phyloP scores from a whole-genome alignment of 2,329 filamentous ascomycete genomes.

The Arthrobotrys megalospora region DNA sequence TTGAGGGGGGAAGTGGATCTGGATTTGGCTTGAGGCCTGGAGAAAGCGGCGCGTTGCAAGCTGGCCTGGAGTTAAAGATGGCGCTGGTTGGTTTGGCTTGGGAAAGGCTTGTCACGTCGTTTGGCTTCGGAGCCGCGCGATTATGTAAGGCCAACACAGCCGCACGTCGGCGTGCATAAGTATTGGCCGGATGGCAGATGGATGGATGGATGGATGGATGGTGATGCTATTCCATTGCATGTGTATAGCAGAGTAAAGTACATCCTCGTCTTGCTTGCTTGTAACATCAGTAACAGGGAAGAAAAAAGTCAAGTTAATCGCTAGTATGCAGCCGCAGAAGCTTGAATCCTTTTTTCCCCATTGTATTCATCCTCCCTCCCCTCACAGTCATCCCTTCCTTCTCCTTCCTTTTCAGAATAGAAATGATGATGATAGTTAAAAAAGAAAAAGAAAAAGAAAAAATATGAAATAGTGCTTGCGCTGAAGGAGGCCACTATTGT shows the following conservation, averaged over 20 bases:
- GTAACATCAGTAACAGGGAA: constrained; percentile 13
- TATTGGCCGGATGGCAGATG: background rate
- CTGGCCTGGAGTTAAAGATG: constrained; percentile 36
- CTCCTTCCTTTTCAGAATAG: background rate
- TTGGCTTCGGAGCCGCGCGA: constrained; percentile 21
- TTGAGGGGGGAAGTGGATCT: background rate
- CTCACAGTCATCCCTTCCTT: background rate
- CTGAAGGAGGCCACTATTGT: constrained; percentile 1
- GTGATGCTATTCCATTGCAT: background rate
- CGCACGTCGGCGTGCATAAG: background rate
- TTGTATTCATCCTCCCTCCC: background rate
- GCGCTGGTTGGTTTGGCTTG: background rate
- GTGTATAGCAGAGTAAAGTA: constrained; percentile 3
- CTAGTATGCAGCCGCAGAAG: constrained; percentile 1
- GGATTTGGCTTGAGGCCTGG: background rate
- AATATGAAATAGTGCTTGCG: background rate
- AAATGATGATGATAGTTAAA: background rate
- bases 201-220: background rate
- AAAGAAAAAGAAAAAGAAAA: background rate
- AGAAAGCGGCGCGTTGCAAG: constrained; percentile 21
- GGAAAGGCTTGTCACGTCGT: constrained; percentile 23
- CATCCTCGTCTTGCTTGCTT: constrained; percentile 5
- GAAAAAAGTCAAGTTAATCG: background rate
- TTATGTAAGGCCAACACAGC: constrained; percentile 37
- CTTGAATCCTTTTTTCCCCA: constrained; percentile 6